Conservation (phyloP, 2,329 filamentous ascomycete species). For the Phoma sp. region DNA sequence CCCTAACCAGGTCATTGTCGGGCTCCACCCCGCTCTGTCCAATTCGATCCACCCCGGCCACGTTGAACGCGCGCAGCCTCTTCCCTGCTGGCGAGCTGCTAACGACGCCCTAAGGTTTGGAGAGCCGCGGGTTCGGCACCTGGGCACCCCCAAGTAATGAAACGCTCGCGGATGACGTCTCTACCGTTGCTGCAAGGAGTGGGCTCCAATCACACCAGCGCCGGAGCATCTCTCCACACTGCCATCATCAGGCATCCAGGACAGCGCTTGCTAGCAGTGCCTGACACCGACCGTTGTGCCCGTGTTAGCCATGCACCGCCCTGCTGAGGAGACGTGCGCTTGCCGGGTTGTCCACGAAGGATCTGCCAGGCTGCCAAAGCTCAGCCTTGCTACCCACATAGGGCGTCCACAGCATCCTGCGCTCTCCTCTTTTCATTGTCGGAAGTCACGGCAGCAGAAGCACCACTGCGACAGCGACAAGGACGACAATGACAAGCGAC, state of each 20-base stretch:
- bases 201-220: conserved; percentile 23
- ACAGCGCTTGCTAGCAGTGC: conserved; percentile 7
- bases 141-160: conserved; percentile 19
- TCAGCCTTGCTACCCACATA: conserved; percentile 15
- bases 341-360: background rate
- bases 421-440: conserved; percentile 4
- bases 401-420: conserved; percentile 6
- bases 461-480: background rate
- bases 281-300: conserved; percentile 12
- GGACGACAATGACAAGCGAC: conserved; percentile 13
- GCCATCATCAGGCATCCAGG: conserved; percentile 24
- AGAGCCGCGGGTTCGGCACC: conserved; percentile 20
- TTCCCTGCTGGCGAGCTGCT: conserved; percentile 25
- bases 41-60: conserved; percentile 18
- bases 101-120: conserved; percentile 20
- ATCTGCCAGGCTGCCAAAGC: conserved; percentile 11
- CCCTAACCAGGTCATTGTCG: conserved; percentile 19
- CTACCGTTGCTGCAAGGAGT: conserved; percentile 18
- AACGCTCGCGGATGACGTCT: conserved; percentile 31
- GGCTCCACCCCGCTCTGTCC: conserved; percentile 24
- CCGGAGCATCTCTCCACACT: conserved; percentile 18
- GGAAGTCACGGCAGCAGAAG: conserved; percentile 11
- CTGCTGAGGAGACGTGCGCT: conserved; percentile 16
- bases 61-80: conserved; percentile 11
- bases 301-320: conserved; percentile 21